phyloP scores from a whole-genome alignment of 176 grass and related monocot species.

The Chloris gayana region DNA sequence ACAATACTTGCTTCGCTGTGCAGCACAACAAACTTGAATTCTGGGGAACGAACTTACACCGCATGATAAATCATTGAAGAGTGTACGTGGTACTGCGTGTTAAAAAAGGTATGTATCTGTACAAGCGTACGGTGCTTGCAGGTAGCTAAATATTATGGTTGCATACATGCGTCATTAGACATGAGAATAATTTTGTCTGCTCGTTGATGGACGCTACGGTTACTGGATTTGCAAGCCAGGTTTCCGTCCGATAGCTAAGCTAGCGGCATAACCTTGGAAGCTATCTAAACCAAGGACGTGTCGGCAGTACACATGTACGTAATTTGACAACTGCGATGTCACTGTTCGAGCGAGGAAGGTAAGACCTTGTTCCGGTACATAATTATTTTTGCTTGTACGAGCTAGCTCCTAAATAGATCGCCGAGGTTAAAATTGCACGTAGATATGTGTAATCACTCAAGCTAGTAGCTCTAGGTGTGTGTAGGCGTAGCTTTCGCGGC shows the following conservation, averaged over 20 bases:
- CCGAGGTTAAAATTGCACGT: background rate
- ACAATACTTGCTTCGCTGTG: background rate
- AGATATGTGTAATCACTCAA: background rate
- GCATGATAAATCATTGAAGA: background rate
- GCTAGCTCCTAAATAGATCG: background rate
- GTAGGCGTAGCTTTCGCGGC: too few relatives aligned
- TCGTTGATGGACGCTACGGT: conserved; percentile 16
- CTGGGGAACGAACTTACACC: conserved; percentile 14
- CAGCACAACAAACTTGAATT: conserved; percentile 10
- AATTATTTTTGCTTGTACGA: background rate
- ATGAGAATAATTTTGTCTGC: background rate
- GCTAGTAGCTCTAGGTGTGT: background rate
- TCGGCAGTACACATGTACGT: conserved; percentile 29
- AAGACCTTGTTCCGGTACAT: background rate
- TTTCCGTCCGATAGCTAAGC: background rate
- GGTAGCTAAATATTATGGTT: background rate
- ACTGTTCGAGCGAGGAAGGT: background rate
- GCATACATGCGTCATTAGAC: background rate
- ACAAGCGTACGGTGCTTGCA: conserved; percentile 28
- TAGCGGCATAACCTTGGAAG: conserved; percentile 15
- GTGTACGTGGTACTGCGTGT: conserved; percentile 20
- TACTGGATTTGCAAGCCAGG: conserved; percentile 36
- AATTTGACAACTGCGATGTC: conserved; percentile 15
- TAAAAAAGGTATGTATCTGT: background rate
- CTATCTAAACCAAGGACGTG: conserved; percentile 35